Base-by-base conservation (phyloP, 106 monocot species). In the Dendrobium chrysotoxum region DNA sequence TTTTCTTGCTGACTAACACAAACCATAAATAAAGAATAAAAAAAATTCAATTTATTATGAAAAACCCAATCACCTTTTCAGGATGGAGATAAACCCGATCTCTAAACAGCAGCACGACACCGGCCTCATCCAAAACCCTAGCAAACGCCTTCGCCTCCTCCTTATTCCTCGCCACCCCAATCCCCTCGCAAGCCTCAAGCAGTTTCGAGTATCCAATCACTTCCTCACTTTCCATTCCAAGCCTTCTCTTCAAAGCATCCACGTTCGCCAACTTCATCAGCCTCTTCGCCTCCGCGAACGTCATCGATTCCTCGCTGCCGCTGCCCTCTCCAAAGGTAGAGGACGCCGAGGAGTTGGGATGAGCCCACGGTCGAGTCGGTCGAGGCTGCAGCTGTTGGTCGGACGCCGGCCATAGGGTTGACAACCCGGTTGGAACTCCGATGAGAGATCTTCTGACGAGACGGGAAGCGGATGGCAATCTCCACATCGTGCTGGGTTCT, bases 21-120 rank as follows among this genome's bases (percentile, higher is more conserved):
- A 61, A 61, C 5, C 21, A 61, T 61, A 23, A 23, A 23, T n/a
- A 25, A 61, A 61, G 21, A 61, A 61, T 61, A 7, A 8, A 1
- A 21, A 23, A 61, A 61, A 61, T 50, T 50, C 11, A 50, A 50
- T 50, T 50, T 50, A 50, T 50, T 50, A 39, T 74, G 73, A 0
- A 35, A 13, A 21, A 10, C 9, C 13, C 21, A 21, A 81, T 75
- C 26, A 94, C 96, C 98, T 98, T 98, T 8, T 95, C 86, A 15
- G 98, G 94, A 31, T 91, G 98, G 30, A 98, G 87, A 75, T 98
- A 95, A 75, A 98, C 94, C 84, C 89, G 92, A 65, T 98, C 92
- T 17, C 92, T 83, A 42, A 95, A 98, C 25, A 98, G 77, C 16
- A 98, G 85, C 20, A 98, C 80, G 40, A 98, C 98, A 20, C 98